Conservation (phyloP, 202 grass and related monocot species). For the Carex arenaria region DNA sequence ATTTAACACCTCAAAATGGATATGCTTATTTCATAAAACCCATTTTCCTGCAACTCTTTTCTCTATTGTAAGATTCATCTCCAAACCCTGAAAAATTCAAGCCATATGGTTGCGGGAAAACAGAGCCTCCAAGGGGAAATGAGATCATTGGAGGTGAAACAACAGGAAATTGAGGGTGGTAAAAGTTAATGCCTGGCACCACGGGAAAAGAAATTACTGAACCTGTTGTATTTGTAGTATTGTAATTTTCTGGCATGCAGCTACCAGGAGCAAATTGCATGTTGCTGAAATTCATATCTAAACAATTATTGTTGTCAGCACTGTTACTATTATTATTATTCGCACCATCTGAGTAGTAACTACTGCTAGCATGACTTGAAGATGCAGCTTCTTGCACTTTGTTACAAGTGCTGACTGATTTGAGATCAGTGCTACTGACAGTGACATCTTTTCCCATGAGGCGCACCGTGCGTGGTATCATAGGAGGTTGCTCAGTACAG, state of each 20-base stretch:
- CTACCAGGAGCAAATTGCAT: neutral
- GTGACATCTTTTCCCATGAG: slow-evolving; percentile 18
- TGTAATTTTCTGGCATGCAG: slow-evolving; percentile 6
- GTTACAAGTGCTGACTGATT: neutral
- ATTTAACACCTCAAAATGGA: neutral
- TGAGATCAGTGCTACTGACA: neutral
- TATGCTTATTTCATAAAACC: slow-evolving; percentile 2
- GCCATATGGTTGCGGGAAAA: slow-evolving; percentile 11
- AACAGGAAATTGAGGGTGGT: slow-evolving; percentile 19
- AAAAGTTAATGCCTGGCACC: slow-evolving; percentile 11
- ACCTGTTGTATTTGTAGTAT: neutral
- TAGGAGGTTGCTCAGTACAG: neutral
- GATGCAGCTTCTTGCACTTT: slow-evolving; percentile 9
- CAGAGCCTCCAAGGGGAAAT: slow-evolving; percentile 17
- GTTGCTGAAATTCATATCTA: slow-evolving; percentile 9
- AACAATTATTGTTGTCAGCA: neutral
- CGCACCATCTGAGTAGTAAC: neutral
- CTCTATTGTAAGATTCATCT: neutral
- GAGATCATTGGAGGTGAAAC: slow-evolving; percentile 23
- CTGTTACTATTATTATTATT: neutral
- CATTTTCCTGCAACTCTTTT: neutral
- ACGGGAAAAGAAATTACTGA: slow-evolving; percentile 15
- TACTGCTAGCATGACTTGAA: slow-evolving; percentile 20
- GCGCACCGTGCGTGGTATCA: slow-evolving; percentile 3
- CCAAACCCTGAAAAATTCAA: neutral